These are phyloP conservation scores for Leccinum rimulosum DNA, from an alignment of 768 basidiomycete species.

Conservation along the genomic window DNA sequence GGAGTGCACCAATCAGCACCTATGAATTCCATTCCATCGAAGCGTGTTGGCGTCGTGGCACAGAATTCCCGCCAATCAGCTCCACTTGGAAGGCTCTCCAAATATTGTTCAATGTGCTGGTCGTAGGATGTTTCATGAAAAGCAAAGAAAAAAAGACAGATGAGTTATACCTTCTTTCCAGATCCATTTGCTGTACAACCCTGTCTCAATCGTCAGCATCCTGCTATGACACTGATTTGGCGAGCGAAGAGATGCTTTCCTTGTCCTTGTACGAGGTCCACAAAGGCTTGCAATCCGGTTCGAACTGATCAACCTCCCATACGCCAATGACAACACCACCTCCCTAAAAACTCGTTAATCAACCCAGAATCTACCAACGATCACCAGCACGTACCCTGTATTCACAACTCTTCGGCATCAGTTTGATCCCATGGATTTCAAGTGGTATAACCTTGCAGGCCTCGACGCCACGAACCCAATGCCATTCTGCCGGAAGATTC, in stretches of 20 bases:
- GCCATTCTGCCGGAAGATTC: background rate
- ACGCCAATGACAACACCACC: background rate
- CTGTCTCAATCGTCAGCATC: background rate
- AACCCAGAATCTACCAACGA: background rate
- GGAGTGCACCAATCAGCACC: background rate
- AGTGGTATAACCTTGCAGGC: background rate
- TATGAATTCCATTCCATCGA: background rate
- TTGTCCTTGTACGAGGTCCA: background rate
- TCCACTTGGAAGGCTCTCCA: background rate
- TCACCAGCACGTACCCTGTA: background rate
- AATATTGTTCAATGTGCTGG: background rate
- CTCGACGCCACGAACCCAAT: background rate
- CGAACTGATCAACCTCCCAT: background rate
- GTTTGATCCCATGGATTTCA: background rate
- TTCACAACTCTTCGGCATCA: background rate
- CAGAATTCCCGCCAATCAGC: background rate
- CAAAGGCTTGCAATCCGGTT: background rate
- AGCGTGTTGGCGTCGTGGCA: background rate
- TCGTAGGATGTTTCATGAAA: background rate
- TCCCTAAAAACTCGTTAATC: background rate
- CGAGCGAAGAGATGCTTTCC: background rate
- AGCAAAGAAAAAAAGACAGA: background rate
- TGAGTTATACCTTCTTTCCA: background rate
- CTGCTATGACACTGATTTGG: background rate
- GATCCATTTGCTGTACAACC: background rate